Percentiles rank a stretch among this genome's conserved stretches.
Conservation (phyloP, 1,284 basidiomycete genomes). For the Sanghuangporus sanghuang region DNA sequence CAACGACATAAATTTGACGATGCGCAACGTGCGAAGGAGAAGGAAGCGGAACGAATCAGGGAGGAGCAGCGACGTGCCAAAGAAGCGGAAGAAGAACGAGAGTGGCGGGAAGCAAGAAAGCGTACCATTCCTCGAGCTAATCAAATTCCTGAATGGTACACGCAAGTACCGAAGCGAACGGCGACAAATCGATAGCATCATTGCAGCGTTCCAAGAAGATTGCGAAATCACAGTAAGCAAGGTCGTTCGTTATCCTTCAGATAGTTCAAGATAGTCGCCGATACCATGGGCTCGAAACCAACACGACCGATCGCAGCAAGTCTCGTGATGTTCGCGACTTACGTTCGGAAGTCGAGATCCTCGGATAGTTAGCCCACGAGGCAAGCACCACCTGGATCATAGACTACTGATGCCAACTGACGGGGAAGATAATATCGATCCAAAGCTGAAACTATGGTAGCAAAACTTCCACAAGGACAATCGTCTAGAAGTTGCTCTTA, state of each 20-base stretch:
- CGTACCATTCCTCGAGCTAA: conserved; percentile 62
- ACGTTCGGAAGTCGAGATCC: too few species aligned
- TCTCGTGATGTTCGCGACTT: too few species aligned
- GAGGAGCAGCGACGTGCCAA: conserved; percentile 38
- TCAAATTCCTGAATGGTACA: conserved; percentile 72
- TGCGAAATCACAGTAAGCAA: background rate
- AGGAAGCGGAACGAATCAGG: conserved; percentile 38
- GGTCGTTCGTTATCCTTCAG: background rate
- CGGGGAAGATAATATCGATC: too few species aligned
- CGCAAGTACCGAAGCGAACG: conserved; percentile 45
- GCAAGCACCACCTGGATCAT: too few species aligned
- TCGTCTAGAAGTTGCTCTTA: too few species aligned
- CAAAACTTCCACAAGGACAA: too few species aligned
- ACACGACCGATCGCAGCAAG: too few species aligned
- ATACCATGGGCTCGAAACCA: background rate
- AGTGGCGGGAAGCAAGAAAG: conserved; percentile 52
- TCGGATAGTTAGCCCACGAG: too few species aligned
- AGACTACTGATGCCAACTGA: too few species aligned
- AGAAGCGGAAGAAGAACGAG: conserved; percentile 44
- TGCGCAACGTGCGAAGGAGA: conserved; percentile 48
- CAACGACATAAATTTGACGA: conserved; percentile 62
- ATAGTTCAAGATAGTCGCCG: background rate
- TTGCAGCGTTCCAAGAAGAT: background rate
- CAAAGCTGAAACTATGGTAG: too few species aligned
- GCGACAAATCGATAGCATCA: background rate